Conservation (phyloP, 2,329 filamentous ascomycete genomes). For the Arachnopeziza araneosa region DNA sequence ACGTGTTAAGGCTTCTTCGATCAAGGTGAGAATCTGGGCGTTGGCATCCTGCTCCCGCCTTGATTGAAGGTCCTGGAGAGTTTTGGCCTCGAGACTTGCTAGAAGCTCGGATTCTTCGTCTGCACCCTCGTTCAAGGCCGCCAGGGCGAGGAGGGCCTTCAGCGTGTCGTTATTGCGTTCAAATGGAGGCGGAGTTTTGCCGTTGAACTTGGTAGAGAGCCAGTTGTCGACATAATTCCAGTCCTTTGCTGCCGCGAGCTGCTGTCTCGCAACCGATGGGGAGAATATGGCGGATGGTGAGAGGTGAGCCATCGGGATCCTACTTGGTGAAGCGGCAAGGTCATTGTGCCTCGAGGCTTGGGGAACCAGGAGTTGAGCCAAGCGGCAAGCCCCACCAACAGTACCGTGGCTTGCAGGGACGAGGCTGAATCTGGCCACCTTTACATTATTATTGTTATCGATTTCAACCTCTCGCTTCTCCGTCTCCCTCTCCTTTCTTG, state of each 20-base stretch:
- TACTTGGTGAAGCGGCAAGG: neutral
- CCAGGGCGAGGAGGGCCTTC: slow-evolving; percentile 66
- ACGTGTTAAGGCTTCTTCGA: slow-evolving; percentile 49
- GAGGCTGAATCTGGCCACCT: neutral
- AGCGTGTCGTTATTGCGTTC: slow-evolving; percentile 85
- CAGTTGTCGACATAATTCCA: slow-evolving; percentile 86
- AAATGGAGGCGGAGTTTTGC: slow-evolving; percentile 62
- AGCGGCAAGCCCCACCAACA: neutral
- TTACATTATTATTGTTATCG: neutral
- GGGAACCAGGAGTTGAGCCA: too few species aligned
- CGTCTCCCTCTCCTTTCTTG: slow-evolving; percentile 1
- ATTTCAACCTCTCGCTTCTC: neutral
- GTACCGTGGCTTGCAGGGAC: neutral
- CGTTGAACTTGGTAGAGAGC: slow-evolving; percentile 66
- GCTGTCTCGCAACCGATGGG: slow-evolving; percentile 63
- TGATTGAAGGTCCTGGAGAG: slow-evolving; percentile 49
- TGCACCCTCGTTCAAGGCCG: slow-evolving; percentile 69
- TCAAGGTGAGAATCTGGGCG: slow-evolving; percentile 42
- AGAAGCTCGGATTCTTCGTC: slow-evolving; percentile 63
- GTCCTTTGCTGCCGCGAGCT: slow-evolving; percentile 78
- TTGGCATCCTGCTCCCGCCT: slow-evolving; percentile 31
- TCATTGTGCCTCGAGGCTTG: neutral
- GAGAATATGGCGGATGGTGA: slow-evolving; percentile 55
- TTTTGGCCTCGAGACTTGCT: slow-evolving; percentile 51
- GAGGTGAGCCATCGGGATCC: slow-evolving; percentile 31